phyloP scores from a whole-genome alignment of 768 basidiomycete genomes.

The Collybiopsis confluens region DNA sequence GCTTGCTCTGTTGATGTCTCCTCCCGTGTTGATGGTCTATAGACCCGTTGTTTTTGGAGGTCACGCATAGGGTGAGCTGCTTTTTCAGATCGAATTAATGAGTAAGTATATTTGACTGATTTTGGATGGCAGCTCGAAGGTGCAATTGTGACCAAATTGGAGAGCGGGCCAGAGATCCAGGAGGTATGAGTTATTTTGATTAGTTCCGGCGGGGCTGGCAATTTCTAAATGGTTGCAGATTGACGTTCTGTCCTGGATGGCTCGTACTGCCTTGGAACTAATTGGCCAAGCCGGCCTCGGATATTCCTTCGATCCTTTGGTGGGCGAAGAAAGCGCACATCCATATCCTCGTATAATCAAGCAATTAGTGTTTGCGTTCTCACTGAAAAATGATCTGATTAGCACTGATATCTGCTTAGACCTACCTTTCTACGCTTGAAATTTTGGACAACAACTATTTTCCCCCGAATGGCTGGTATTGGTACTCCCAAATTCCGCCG shows the following conservation, averaged over 20 bases:
- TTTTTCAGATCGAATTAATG: no score
- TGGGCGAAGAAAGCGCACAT: neutral
- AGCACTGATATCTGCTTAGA: neutral
- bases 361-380: neutral
- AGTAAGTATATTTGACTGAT: no score
- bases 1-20: neutral
- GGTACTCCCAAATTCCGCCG: slow-evolving; percentile 20
- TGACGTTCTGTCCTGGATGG: slow-evolving; percentile 6
- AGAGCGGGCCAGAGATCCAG: neutral
- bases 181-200: slow-evolving; percentile 3
- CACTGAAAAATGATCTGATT: neutral
- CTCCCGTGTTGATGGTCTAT: neutral
- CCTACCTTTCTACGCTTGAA: neutral
- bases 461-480: slow-evolving; percentile 18
- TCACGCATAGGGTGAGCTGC: slow-evolving; percentile 1
- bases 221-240: neutral
- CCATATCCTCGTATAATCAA: neutral
- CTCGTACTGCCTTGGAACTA: neutral
- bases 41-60: neutral
- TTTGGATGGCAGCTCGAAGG: neutral
- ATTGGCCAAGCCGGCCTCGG: slow-evolving; percentile 3
- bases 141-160: neutral
- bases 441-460: slow-evolving; percentile 10
- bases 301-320: slow-evolving; percentile 5
- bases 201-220: slow-evolving; percentile 21